Conservation (phyloP, 441 rosid species). For the Populus tomentosa region DNA sequence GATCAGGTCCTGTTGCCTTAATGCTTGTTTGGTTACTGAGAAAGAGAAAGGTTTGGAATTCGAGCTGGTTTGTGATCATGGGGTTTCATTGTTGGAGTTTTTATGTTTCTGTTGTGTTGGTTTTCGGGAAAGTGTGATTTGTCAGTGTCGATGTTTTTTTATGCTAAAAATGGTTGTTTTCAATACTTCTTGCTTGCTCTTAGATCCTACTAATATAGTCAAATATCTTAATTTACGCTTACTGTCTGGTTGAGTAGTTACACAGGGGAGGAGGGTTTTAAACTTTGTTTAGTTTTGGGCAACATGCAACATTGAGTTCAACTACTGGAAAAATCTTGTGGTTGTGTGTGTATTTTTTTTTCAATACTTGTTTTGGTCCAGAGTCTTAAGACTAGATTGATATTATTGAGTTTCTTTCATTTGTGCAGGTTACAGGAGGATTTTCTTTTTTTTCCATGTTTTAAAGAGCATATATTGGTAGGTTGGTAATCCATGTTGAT, state of each 20-base stretch:
- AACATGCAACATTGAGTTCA: too few relatives aligned
- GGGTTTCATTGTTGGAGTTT: not conserved
- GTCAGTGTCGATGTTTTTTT: not conserved
- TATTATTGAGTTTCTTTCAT: not conserved
- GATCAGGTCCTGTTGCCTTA: not conserved
- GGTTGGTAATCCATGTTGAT: not conserved
- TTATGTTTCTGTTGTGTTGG: not conserved
- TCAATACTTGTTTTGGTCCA: too few relatives aligned
- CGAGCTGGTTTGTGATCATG: not conserved
- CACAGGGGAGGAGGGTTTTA: too few relatives aligned
- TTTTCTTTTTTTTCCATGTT: not conserved
- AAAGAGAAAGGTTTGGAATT: not conserved
- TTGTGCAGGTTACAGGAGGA: not conserved
- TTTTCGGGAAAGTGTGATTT: not conserved
- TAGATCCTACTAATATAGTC: not conserved
- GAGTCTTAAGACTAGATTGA: too few relatives aligned
- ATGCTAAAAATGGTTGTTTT: not conserved
- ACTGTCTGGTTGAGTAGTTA: not conserved
- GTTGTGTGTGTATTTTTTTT: too few relatives aligned
- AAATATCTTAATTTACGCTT: not conserved
- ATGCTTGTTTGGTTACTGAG: not conserved
- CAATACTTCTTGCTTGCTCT: not conserved
- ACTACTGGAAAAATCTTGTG: too few relatives aligned
- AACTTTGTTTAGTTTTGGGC: too few relatives aligned
- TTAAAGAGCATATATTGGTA: not conserved